Percentiles rank a stretch among this genome's conserved stretches.
Evolutionary conservation across 352 stramenopile species (phyloP).

Genomic region (Pythium dissotocum): DNA sequence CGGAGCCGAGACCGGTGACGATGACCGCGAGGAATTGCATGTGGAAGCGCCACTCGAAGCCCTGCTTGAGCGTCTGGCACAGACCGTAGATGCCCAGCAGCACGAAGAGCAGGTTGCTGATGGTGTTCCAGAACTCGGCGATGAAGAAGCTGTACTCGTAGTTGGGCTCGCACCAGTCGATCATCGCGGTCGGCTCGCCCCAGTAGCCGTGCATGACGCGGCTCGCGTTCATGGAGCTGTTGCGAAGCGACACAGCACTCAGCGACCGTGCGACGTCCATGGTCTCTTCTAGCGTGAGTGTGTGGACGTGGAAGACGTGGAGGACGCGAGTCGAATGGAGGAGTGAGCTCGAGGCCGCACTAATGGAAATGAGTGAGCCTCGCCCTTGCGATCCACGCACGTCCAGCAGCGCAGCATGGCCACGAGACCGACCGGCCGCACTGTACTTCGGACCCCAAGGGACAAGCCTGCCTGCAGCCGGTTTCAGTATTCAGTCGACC

Average conservation of each 20-base stretch:
- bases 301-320: not conserved
- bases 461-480: not conserved
- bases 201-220: conserved; percentile 30
- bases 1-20: conserved; percentile 76
- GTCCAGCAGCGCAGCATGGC: not conserved
- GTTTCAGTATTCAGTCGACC: conserved; percentile 1
- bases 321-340: not conserved
- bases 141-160: conserved; percentile 81
- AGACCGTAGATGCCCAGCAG: conserved; percentile 77
- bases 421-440: not conserved
- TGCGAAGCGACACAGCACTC: not conserved
- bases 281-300: not conserved
- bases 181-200: conserved; percentile 71
- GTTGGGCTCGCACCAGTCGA: conserved; percentile 88
- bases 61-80: conserved; percentile 52
- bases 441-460: not conserved
- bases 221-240: not conserved
- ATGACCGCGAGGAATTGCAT: conserved; percentile 71
- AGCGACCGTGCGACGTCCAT: not conserved
- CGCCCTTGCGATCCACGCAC: not conserved
- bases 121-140: conserved; percentile 88
- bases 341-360: not conserved
- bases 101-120: conserved; percentile 85
- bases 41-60: conserved; percentile 78
- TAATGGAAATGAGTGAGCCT: not conserved